Evolutionary conservation across 1,284 basidiomycete genomes (phyloP).

Genomic region (Boletellus deceptivus): DNA sequence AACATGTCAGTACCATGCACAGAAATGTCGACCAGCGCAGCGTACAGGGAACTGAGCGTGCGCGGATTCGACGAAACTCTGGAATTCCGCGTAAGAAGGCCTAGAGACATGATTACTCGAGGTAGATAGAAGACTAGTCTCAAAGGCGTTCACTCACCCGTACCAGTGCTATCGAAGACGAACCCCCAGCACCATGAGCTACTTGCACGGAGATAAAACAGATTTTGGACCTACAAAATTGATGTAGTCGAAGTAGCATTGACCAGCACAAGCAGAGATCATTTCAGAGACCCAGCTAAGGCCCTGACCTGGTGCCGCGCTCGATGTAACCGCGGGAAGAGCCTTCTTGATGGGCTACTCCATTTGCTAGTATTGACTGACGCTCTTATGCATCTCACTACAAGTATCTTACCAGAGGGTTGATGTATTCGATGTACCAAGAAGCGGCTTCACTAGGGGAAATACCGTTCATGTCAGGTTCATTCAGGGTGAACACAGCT

Average conservation of each 20-base stretch:
- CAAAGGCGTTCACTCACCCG: conserved; percentile 18
- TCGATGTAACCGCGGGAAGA: conserved; percentile 37
- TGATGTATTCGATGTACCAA: conserved; percentile 38
- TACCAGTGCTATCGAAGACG: conserved; percentile 33
- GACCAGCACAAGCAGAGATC: conserved; percentile 31
- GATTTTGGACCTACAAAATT: conserved; percentile 25
- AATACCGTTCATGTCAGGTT: conserved; percentile 34
- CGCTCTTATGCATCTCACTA: neutral
- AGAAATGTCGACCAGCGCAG: neutral
- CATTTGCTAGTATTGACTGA: conserved; percentile 1
- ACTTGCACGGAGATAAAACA: neutral
- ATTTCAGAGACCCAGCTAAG: conserved; percentile 37
- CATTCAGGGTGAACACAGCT: conserved; percentile 40
- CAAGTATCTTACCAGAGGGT: conserved; percentile 30
- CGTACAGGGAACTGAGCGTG: conserved; percentile 32
- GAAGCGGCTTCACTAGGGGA: conserved; percentile 30
- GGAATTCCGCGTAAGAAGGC: conserved; percentile 27
- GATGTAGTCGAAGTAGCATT: conserved; percentile 35
- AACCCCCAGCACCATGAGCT: neutral
- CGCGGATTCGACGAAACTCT: conserved; percentile 27
- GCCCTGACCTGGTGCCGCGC: conserved; percentile 27
- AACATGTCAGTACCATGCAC: conserved; percentile 4
- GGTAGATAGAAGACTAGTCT: neutral
- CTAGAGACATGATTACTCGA: conserved; percentile 11
- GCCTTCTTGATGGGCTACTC: conserved; percentile 34